A percentile compares a stretch with the other conserved stretches of the same genome.
phyloP scores from a whole-genome alignment of 1,284 basidiomycete genomes.

The Rhodofomes roseus region DNA sequence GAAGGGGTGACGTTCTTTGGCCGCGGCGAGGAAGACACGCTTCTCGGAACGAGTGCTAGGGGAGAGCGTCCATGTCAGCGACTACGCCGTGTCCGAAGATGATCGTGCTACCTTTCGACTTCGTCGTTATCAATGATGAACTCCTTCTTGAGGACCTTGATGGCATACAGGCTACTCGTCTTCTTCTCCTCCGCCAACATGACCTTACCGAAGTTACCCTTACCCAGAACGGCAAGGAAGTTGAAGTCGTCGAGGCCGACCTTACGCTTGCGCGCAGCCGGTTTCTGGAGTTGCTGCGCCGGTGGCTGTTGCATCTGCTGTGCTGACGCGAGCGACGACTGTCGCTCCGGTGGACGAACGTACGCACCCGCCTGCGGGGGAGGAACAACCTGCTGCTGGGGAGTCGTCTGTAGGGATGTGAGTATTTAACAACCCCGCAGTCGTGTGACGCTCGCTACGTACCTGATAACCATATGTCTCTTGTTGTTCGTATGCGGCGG shows the following conservation, averaged over 20 bases:
- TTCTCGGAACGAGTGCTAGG: slow-evolving; percentile 96
- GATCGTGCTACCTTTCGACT: slow-evolving; percentile 76
- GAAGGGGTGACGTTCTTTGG: slow-evolving; percentile 96
- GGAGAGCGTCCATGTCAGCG: neutral
- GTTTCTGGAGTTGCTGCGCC: slow-evolving; percentile 20
- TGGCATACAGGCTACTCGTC: slow-evolving; percentile 88
- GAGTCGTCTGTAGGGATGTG: slow-evolving; percentile 4
- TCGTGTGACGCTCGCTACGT: slow-evolving; percentile 3
- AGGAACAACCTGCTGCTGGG: slow-evolving; percentile 19
- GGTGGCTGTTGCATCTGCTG: slow-evolving; percentile 17
- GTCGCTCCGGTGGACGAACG: slow-evolving; percentile 18
- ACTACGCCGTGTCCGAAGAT: neutral
- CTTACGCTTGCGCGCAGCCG: slow-evolving; percentile 63
- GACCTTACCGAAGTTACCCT: slow-evolving; percentile 99
- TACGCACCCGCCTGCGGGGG: slow-evolving; percentile 35
- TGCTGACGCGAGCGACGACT: slow-evolving; percentile 22
- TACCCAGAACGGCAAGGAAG: slow-evolving; percentile 96
- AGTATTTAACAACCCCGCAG: neutral
- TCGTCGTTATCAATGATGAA: slow-evolving; percentile 99
- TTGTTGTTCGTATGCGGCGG: slow-evolving; percentile 20
- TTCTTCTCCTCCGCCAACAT: slow-evolving; percentile 99
- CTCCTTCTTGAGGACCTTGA: slow-evolving; percentile 99
- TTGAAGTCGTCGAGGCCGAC: slow-evolving; percentile 99
- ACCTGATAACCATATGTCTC: slow-evolving; percentile 26
- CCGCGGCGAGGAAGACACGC: slow-evolving; percentile 95